phyloP scores from a whole-genome alignment of 106 monocot species.

The Allium cepa region DNA sequence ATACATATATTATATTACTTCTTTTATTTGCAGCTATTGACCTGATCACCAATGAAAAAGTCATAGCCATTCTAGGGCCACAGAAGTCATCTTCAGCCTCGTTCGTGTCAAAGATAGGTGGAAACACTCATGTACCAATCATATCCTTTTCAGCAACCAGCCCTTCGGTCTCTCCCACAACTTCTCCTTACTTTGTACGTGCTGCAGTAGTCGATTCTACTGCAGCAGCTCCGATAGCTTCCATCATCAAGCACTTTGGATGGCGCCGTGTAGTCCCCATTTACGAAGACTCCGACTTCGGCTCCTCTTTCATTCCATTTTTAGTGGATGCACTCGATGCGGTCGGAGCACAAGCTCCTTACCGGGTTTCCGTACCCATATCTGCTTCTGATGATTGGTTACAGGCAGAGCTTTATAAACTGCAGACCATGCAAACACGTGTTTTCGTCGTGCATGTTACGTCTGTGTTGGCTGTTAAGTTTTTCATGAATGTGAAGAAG shows the following conservation, averaged over 20 bases:
- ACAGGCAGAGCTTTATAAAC: conserved; percentile 29
- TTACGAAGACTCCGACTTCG: conserved; percentile 30
- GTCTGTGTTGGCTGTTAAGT: conserved; percentile 2
- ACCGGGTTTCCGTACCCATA: conserved; percentile 18
- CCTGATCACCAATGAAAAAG: conserved; percentile 10
- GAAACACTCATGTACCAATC: conserved; percentile 1
- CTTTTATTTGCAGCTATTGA: conserved; percentile 6
- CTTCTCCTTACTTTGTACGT: conserved; percentile 46
- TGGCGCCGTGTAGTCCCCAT: conserved; percentile 43
- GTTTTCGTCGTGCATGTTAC: conserved; percentile 43
- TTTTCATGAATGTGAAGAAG: conserved; percentile 5
- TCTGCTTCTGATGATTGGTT: conserved; percentile 22
- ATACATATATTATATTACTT: background rate
- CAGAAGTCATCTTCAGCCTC: conserved; percentile 7
- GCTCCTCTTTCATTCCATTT: conserved; percentile 24
- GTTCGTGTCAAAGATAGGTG: conserved; percentile 12
- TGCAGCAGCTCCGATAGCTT: conserved; percentile 27
- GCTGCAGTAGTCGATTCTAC: conserved; percentile 25
- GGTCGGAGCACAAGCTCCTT: conserved; percentile 19
- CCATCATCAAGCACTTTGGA: conserved; percentile 20
- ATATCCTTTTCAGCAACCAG: conserved; percentile 22
- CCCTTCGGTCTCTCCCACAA: conserved; percentile 20
- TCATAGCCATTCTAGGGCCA: conserved; percentile 14
- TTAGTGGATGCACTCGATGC: conserved; percentile 34
- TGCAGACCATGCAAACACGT: conserved; percentile 40